Evolutionary conservation across 805 yeast genomes (phyloP).

Genomic region (Candida anglica): DNA sequence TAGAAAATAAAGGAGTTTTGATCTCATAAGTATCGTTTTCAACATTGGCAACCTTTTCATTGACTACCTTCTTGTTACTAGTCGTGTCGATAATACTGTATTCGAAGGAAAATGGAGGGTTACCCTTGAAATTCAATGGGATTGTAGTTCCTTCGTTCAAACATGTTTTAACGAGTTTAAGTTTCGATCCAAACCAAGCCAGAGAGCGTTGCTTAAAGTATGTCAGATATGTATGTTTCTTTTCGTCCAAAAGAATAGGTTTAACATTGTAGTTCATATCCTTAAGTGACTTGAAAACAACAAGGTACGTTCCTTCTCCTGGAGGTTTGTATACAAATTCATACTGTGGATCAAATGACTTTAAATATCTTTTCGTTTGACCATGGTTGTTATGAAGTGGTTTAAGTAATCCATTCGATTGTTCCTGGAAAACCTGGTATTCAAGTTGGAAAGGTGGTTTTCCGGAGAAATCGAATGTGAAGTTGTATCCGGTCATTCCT

Average conservation of each 20-base stretch:
- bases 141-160: constrained; percentile 28
- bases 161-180: constrained; percentile 26
- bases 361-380: constrained; percentile 19
- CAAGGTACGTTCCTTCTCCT: constrained; percentile 75
- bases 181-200: constrained; percentile 34
- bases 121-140: constrained; percentile 68
- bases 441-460: constrained; percentile 75
- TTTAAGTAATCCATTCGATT: constrained; percentile 23
- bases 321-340: constrained; percentile 68
- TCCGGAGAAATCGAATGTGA: constrained; percentile 72
- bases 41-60: constrained; percentile 34
- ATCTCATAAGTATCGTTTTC: constrained; percentile 34
- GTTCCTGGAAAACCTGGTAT: constrained; percentile 53
- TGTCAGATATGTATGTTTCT: constrained; percentile 56
- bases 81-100: constrained; percentile 60
- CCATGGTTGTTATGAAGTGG: constrained; percentile 33
- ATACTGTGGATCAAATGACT: constrained; percentile 18
- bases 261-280: constrained; percentile 57
- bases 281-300: constrained; percentile 60
- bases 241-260: constrained; percentile 25
- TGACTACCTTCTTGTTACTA: constrained; percentile 17
- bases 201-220: constrained; percentile 70
- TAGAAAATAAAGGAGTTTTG: constrained; percentile 48
- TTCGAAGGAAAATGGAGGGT: constrained; percentile 68
- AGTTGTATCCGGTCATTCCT: constrained; percentile 78